phyloP scores from a whole-genome alignment of 1,139 yeast species.

The Kurtzmaniella quercitrusa region DNA sequence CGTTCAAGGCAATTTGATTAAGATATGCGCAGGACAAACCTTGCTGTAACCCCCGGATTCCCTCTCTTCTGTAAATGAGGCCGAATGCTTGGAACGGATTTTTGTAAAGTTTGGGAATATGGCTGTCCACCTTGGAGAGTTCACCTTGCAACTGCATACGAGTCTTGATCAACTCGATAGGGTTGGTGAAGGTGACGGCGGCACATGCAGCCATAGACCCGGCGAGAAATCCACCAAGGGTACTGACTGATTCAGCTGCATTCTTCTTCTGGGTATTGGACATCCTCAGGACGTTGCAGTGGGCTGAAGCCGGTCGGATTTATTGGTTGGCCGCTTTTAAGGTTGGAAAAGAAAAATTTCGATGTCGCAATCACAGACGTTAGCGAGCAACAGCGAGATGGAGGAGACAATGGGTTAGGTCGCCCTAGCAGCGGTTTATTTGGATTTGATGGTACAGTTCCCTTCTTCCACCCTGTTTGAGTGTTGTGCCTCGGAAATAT shows the following conservation, averaged over 20 bases:
- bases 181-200: constrained; percentile 95
- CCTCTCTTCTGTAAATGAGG: constrained; percentile 76
- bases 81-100: constrained; percentile 84
- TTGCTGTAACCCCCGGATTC: constrained; percentile 81
- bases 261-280: constrained; percentile 13
- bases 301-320: too few species aligned
- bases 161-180: constrained; percentile 89
- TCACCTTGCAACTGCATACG: constrained; percentile 98
- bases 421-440: too few species aligned
- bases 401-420: too few species aligned
- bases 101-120: constrained; percentile 56
- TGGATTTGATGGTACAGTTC: too few species aligned
- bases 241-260: constrained; percentile 53
- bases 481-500: too few species aligned
- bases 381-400: not conserved
- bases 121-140: constrained; percentile 47
- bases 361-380: not conserved
- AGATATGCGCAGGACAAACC: constrained; percentile 81
- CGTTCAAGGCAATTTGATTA: constrained; percentile 87
- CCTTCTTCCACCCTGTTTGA: too few species aligned
- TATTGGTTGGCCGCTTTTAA: not conserved
- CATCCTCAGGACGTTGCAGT: not conserved
- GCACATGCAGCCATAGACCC: constrained; percentile 97
- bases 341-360: not conserved
- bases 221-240: constrained; percentile 81